These are phyloP conservation scores for Colletotrichum phormii DNA, from an alignment of 2,329 filamentous ascomycete genomes.

Conservation along the genomic window DNA sequence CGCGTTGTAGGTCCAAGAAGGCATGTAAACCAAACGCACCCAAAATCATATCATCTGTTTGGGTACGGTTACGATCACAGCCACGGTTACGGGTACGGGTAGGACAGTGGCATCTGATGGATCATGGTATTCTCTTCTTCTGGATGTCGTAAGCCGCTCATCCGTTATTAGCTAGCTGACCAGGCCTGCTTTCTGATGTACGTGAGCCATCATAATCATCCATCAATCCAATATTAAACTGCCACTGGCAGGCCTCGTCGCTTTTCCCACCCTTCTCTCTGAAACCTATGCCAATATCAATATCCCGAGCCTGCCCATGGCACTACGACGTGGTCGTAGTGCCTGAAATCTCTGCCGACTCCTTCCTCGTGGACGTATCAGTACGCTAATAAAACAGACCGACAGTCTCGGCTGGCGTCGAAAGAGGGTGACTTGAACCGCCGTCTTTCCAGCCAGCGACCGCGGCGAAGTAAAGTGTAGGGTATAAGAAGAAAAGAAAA, in stretches of 20 bases:
- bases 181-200: slow-evolving; percentile 35
- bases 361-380: slow-evolving; percentile 13
- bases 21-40: not conserved
- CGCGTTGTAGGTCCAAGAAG: not conserved
- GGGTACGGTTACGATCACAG: too few species aligned
- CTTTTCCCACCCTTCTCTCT: slow-evolving; percentile 10
- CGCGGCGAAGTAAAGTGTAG: slow-evolving; percentile 49
- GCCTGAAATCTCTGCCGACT: not conserved
- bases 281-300: not conserved
- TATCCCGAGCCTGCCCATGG: not conserved
- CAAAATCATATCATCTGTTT: not conserved
- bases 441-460: slow-evolving; percentile 19
- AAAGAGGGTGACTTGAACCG: not conserved
- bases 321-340: slow-evolving; percentile 2
- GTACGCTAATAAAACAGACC: slow-evolving; percentile 36
- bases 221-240: slow-evolving; percentile 29
- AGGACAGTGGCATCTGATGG: slow-evolving; percentile 13
- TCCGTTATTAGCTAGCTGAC: slow-evolving; percentile 35
- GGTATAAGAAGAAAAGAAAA: slow-evolving; percentile 47
- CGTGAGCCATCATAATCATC: slow-evolving; percentile 32
- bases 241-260: slow-evolving; percentile 25
- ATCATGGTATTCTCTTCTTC: slow-evolving; percentile 27
- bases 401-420: slow-evolving; percentile 2
- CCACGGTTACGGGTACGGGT: not conserved
- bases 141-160: slow-evolving; percentile 26